Base-by-base conservation (phyloP, 2,329 filamentous ascomycete species). In the Clarireedia paspali region DNA sequence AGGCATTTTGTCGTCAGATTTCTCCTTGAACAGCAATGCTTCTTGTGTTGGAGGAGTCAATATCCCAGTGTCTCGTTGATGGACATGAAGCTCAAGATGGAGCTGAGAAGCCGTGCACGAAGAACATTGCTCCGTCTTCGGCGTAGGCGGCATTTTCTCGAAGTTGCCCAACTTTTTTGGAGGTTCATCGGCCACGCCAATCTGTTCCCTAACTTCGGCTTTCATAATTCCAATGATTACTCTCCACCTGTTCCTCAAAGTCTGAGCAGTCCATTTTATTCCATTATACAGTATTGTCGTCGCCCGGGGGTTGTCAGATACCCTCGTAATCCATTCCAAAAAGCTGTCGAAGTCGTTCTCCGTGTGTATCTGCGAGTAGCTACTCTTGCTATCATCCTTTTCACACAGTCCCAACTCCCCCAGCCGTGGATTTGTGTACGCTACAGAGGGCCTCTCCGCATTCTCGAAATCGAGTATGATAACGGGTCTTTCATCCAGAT, bases 401-500 rank as follows among this genome's bases (percentile, higher is more conserved):
- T 46, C 36, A 14, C 49, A 48, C 20, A 52, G 20, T 53, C 49
- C 30, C 9, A 56, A 47, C 30, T 26, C 30, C 30, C 38, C 39
- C 15, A 62, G 27, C 24, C 60, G 59, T 15, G 51, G 38, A 52
- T 64, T 65, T 45, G 53, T 47, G 30, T 62, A 65, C 15, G 60
- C 45, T 2, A 62, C 61, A 20, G 48, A 59, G 1, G 40, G 53
- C 20, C 53, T 55, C 38, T 50, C 40, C 4, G 55, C 2, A 24
- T 55, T 53, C 24, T 50, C 50, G 24, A 64, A 50, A 38, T 65
- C 63, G 42, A 63, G 56, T 15, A 65, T 54, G 30, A 65, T 62
- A 6, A 59, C 53, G 0, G 63, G 60, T 36, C 60, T 56, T 20
- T 64, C 62, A 47, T 64, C 62, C 14, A 57, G 53, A 10, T 62